Percentiles rank a stretch among this genome's conserved stretches.
Evolutionary conservation across 441 rosid genomes (phyloP).

Genomic region (Erysimum pusillum): DNA sequence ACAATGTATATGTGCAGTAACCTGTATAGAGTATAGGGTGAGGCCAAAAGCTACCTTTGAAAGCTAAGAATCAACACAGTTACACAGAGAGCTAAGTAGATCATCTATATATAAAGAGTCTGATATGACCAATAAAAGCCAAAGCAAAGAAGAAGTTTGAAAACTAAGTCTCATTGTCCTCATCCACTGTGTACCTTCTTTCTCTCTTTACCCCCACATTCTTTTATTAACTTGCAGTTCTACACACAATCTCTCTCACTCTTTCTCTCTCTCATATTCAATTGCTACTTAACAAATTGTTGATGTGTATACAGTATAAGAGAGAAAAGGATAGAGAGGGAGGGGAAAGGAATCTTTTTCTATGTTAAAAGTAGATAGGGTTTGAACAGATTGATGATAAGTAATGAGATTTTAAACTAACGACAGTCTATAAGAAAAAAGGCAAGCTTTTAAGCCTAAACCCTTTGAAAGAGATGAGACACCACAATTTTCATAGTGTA

Average conservation of each 20-base stretch:
- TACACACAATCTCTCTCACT: constrained; percentile 28
- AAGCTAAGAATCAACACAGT: constrained; percentile 49
- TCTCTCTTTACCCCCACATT: constrained; percentile 47
- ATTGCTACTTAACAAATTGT: constrained; percentile 44
- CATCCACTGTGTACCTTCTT: constrained; percentile 43
- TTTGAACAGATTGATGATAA: constrained; percentile 47
- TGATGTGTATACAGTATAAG: constrained; percentile 34
- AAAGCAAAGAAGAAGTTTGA: constrained; percentile 47
- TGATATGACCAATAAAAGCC: constrained; percentile 46
- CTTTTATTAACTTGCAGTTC: constrained; percentile 50
- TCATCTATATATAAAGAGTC: constrained; percentile 39
- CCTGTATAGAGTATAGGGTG: constrained; percentile 47
- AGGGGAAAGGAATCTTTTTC: constrained; percentile 34
- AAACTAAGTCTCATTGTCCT: constrained; percentile 50
- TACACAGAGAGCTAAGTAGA: constrained; percentile 48
- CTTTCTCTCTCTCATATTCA: constrained; percentile 43
- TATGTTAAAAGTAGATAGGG: constrained; percentile 51
- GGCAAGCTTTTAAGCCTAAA: constrained; percentile 33
- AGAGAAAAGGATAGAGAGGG: constrained; percentile 30
- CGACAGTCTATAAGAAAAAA: constrained; percentile 40
- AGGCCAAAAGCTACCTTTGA: constrained; percentile 47
- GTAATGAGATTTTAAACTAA: constrained; percentile 43
- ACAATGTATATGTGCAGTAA: constrained; percentile 44
- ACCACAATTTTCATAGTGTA: constrained; percentile 22
- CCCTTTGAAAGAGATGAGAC: constrained; percentile 47